Base-by-base conservation (phyloP, 2,329 filamentous ascomycete species). In the Dendryphion nanum region DNA sequence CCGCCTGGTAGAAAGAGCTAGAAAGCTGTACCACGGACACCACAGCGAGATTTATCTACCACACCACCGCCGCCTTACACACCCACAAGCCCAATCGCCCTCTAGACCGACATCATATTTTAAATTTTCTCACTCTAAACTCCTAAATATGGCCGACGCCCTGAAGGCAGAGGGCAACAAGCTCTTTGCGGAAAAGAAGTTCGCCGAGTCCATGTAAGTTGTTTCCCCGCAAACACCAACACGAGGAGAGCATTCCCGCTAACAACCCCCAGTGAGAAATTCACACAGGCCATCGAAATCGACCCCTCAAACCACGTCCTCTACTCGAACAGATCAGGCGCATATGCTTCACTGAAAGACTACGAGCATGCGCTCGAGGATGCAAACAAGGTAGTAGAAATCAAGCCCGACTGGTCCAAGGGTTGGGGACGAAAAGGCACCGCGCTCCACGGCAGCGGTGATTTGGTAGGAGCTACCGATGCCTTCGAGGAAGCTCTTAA, bases 131-230 rank as follows among this genome's bases (percentile, higher is more conserved):
- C n/a, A n/a, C n/a, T n/a, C n/a, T n/a, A n/a, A 26, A 26, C 15
- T 17, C 8, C 16, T 26, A 42, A 72, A 26, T 48, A 84, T 83
- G 81, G 80, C 81, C 50, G 81, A 85, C 70, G 78, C 91, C 80
- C 82, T 98, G 61, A 98, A 98, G 78, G 89, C 90, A 61, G 85
- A 93, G 67, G 93, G 91, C 76, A 98, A 98, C 78, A 95, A 95
- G 77, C 90, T 94, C 71, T 98, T 98, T 70, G 85, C 89, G 51
- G 89, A 88, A 47, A 97, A 97, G 79, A 89, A 97, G 71, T 98
- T 95, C 68, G 79, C 89, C 61, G 89, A 91, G 68, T 93, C 93
- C 63, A 82, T 95, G 91, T 97, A 79, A 71, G 23, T 26, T 26
- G 10, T 88, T 82, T 46, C 50, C 50, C 52, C 54, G 48, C 52